Conservation (phyloP, 2,329 filamentous ascomycete species). For the Claviceps pazoutovae region DNA sequence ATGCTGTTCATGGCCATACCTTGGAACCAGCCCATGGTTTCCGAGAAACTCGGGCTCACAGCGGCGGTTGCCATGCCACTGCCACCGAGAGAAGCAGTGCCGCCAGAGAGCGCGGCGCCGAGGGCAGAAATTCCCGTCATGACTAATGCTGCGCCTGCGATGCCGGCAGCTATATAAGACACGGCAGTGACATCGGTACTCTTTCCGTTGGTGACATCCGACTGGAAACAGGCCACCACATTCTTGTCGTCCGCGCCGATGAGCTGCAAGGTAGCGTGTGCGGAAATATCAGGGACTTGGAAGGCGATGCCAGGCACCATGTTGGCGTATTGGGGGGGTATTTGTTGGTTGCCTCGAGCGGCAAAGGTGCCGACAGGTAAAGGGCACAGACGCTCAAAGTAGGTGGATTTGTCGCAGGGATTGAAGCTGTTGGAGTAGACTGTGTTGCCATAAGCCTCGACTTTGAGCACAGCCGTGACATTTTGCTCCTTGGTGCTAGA, state of each 20-base stretch:
- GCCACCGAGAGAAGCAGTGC: constrained; percentile 34
- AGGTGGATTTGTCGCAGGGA: constrained; percentile 57
- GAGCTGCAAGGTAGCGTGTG: constrained; percentile 66
- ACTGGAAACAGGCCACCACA: constrained; percentile 70
- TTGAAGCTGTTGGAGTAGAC: constrained; percentile 73
- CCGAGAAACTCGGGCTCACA: constrained; percentile 69
- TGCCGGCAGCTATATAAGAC: constrained; percentile 68
- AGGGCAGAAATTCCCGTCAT: constrained; percentile 60
- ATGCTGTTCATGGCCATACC: constrained; percentile 91
- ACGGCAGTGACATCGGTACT: constrained; percentile 62
- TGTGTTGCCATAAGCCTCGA: constrained; percentile 71
- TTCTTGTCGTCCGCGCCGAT: constrained; percentile 42
- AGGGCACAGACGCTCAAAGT: constrained; percentile 66
- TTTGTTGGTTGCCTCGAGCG: constrained; percentile 55
- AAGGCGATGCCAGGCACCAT: constrained; percentile 84
- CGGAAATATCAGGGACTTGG: constrained; percentile 77
- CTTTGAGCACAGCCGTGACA: constrained; percentile 60
- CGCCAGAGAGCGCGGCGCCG: constrained; percentile 36
- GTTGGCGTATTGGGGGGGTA: constrained; percentile 56
- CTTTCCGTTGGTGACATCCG: constrained; percentile 76
- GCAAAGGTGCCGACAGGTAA: constrained; percentile 64
- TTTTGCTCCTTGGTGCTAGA: constrained; percentile 62
- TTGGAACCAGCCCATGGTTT: constrained; percentile 84
- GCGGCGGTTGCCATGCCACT: constrained; percentile 42
- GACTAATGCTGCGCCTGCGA: constrained; percentile 71